phyloP scores from a whole-genome alignment of 2,329 filamentous ascomycete genomes.

The Colletotrichum nymphaeae region DNA sequence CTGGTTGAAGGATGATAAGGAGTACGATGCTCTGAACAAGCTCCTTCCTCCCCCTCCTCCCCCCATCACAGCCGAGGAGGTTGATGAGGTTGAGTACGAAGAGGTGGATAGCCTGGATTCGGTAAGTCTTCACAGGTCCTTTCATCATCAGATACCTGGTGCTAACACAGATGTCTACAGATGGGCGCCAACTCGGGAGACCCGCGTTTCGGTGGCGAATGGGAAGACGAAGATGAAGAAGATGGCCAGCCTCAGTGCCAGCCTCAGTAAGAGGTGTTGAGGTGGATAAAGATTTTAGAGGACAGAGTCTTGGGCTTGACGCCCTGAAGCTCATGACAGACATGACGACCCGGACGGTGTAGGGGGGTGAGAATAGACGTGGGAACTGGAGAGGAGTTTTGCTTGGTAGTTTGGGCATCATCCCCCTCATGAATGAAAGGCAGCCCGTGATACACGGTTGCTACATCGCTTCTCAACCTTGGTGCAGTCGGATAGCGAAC shows the following conservation, averaged over 20 bases:
- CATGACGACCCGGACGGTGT: slow-evolving; percentile 32
- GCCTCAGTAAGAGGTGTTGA: slow-evolving; percentile 66
- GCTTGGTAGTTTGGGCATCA: slow-evolving; percentile 33
- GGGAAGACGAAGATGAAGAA: slow-evolving; percentile 79
- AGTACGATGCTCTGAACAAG: slow-evolving; percentile 77
- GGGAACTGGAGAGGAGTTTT: slow-evolving; percentile 34
- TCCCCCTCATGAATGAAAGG: slow-evolving; percentile 35
- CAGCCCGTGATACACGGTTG: slow-evolving; percentile 21
- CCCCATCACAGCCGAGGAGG: slow-evolving; percentile 75
- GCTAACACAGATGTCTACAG: slow-evolving; percentile 49
- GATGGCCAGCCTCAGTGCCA: slow-evolving; percentile 77
- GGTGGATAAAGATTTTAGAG: slow-evolving; percentile 28
- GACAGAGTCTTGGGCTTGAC: slow-evolving; percentile 30
- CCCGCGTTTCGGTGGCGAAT: slow-evolving; percentile 71
- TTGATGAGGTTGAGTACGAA: slow-evolving; percentile 91
- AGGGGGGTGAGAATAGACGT: slow-evolving; percentile 31
- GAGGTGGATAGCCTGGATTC: slow-evolving; percentile 86
- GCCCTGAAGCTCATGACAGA: slow-evolving; percentile 31
- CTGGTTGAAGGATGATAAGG: slow-evolving; percentile 80
- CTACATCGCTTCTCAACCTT: slow-evolving; percentile 15
- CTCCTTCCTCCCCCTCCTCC: slow-evolving; percentile 76
- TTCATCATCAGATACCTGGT: neutral
- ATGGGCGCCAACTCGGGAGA: slow-evolving; percentile 81
- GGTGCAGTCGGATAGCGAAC: neutral
- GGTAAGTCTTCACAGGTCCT: slow-evolving; percentile 53